Evolutionary conservation across 2,329 filamentous ascomycete species (phyloP), one percentile per base, ranked within the genome.

Genomic region (Fusarium verrucosum): DNA sequence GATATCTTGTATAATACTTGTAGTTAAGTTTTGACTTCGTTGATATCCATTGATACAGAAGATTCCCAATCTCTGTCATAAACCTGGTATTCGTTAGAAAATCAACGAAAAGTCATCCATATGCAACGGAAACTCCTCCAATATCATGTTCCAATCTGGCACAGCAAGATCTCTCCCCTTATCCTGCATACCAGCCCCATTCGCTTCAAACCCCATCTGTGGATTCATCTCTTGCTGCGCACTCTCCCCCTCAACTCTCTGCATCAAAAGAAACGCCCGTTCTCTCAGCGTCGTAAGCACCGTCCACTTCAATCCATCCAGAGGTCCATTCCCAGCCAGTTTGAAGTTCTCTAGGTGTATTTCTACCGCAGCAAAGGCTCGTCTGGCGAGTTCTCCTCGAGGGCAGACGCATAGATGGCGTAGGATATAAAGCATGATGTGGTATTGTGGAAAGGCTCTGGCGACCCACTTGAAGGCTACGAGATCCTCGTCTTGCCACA

Each of bases 391-490:
- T 0, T 66, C 64, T 0, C 75, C 77, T 0, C 60, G 58, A 0
- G 80, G 80, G 45, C 67, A 73, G 5, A 81, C 72, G 52, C 79
- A 80, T 3, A 82, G 57, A 53, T 81, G 74, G 73, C 81, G 81
- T 3, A 83, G 68, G 1, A 79, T 69, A 53, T 80, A 81, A 4
- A 81, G 76, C 19, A 81, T 70, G 28, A 79, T 72, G 47, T 82
- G 77, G 19, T 78, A 81, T 62, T 81, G 80, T 1, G 78, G 77
- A 33, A 76, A 81, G 1, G 76, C 74, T n/a, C 74, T 70, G 30
- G 71, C 70, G 2, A 75, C 58, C 79, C 80, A 82, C 23, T 72
- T 70, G 37, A 71, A 80, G 4, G 74, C 70, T 4, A 68, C 60
- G 10, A 81, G 68, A 26, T 81, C 67, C 11, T 81, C 78, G 23